Conservation (phyloP, 2,329 filamentous ascomycete species). For the Volutella citrinella region DNA sequence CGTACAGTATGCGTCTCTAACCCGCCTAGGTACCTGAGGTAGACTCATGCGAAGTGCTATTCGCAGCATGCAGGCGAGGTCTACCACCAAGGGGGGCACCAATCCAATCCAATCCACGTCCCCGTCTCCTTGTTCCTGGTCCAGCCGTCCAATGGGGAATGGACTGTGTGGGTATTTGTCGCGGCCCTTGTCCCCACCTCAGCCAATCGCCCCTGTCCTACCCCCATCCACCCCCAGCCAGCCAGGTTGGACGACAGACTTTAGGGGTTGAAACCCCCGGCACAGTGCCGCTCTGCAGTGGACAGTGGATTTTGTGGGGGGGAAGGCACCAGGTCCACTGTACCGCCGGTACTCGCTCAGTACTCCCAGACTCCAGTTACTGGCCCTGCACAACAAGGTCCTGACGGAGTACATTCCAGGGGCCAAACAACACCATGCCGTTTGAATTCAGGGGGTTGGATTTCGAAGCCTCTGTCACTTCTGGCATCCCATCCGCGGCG, state of each 20-base stretch:
- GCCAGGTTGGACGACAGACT: constrained; percentile 13
- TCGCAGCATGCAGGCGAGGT: no score
- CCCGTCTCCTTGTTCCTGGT: constrained; percentile 18
- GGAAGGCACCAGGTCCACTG: not conserved
- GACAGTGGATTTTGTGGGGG: constrained; percentile 13
- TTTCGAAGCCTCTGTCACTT: no score
- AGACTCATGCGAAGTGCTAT: no score
- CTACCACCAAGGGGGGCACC: no score
- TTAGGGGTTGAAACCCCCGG: constrained; percentile 21
- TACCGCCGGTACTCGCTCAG: not conserved
- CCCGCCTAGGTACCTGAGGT: no score
- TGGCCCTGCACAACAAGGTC: not conserved
- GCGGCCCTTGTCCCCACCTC: no score
- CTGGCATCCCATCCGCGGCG: no score
- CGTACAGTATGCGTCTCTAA: no score
- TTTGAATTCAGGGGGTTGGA: not conserved
- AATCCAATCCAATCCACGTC: no score
- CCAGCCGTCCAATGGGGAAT: no score
- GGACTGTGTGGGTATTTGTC: no score
- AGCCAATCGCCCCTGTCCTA: constrained; percentile 16
- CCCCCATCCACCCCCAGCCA: constrained; percentile 10
- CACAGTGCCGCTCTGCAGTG: constrained; percentile 14
- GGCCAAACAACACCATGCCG: not conserved
- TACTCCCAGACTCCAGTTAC: not conserved
- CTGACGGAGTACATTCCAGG: not conserved